Conservation (phyloP, 345 rosid genomes). For the Linum tenue region DNA sequence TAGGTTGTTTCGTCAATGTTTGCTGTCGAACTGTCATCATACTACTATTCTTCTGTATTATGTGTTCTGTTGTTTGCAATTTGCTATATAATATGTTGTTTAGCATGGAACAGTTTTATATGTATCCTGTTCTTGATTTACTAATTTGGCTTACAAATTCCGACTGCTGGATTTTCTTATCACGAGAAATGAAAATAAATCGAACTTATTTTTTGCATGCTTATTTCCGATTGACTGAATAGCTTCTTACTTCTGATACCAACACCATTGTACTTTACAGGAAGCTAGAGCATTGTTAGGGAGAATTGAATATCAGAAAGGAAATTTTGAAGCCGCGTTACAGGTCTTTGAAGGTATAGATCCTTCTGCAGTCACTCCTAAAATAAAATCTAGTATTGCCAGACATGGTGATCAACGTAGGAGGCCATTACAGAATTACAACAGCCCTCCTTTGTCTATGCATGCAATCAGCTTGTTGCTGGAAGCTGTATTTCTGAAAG, state of each 20-base stretch:
- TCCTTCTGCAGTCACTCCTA: constrained; percentile 49
- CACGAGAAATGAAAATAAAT: background rate
- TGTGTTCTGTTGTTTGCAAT: background rate
- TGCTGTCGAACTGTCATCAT: background rate
- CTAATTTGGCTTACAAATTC: background rate
- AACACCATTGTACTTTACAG: constrained; percentile 24
- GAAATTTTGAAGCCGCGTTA: constrained; percentile 69
- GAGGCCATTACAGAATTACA: constrained; percentile 36
- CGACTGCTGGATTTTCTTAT: background rate
- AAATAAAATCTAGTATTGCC: constrained; percentile 48
- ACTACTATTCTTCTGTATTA: background rate
- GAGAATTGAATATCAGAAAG: constrained; percentile 78
- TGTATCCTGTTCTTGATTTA: background rate
- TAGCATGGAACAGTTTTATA: background rate
- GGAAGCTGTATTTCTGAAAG: constrained; percentile 77
- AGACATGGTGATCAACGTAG: constrained; percentile 38
- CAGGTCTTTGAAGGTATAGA: constrained; percentile 88
- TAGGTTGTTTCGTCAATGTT: background rate
- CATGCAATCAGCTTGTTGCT: constrained; percentile 64
- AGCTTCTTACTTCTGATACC: background rate
- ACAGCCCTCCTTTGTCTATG: constrained; percentile 51
- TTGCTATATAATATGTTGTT: too few species aligned
- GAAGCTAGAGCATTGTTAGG: constrained; percentile 86
- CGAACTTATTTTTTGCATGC: background rate
- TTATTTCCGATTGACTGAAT: too few species aligned